These are phyloP conservation scores for Myxozyma geophila DNA, from an alignment of 805 yeast genomes.

Conservation along the genomic window DNA sequence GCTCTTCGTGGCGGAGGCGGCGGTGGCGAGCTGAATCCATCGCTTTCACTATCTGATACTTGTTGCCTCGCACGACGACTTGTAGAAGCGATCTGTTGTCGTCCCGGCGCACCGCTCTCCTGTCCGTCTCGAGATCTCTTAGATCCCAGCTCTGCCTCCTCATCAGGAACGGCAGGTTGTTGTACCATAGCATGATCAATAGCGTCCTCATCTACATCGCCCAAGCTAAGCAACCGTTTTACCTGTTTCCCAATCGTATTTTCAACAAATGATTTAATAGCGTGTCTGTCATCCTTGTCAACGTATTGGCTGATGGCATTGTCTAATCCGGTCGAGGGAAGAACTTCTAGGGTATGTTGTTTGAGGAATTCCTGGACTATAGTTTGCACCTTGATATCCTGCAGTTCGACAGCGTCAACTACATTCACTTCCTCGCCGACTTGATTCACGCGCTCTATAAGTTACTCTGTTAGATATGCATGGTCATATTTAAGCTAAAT, in stretches of 20 bases:
- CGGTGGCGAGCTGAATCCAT: neutral
- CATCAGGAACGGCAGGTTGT: slow-evolving; percentile 6
- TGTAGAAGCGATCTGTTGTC: neutral
- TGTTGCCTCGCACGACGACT: neutral
- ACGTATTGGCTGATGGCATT: slow-evolving; percentile 74
- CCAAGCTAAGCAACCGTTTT: slow-evolving; percentile 36
- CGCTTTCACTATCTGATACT: neutral
- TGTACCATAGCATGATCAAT: slow-evolving; percentile 22
- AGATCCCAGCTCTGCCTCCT: slow-evolving; percentile 1
- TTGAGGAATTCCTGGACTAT: slow-evolving; percentile 66
- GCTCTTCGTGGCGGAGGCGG: neutral
- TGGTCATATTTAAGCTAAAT: slow-evolving; percentile 6
- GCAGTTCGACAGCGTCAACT: slow-evolving; percentile 43
- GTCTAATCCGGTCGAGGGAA: slow-evolving; percentile 77
- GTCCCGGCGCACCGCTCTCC: neutral
- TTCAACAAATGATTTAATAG: slow-evolving; percentile 55
- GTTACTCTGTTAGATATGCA: neutral
- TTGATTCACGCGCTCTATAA: slow-evolving; percentile 14
- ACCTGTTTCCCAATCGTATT: slow-evolving; percentile 41
- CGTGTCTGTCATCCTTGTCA: slow-evolving; percentile 79
- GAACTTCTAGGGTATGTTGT: slow-evolving; percentile 64
- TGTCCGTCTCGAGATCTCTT: neutral
- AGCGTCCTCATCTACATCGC: slow-evolving; percentile 39
- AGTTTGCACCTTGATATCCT: slow-evolving; percentile 59
- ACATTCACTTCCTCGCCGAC: slow-evolving; percentile 19